These are phyloP conservation scores for Backusella mclennaniae DNA, from an alignment of 192 early-diverging fungal genomes.

Conservation along the genomic window DNA sequence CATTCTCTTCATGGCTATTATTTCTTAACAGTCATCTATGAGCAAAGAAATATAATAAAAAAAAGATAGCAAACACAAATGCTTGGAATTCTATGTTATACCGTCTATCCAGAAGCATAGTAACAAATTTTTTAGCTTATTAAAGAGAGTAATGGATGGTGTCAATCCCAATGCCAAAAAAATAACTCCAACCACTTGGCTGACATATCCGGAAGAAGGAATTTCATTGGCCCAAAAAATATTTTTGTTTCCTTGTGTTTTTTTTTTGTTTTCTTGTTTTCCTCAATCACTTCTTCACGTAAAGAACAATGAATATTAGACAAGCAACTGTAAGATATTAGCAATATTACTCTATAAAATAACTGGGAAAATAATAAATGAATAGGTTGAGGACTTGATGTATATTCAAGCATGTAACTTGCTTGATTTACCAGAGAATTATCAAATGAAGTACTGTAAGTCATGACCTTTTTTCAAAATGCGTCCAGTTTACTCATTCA, in stretches of 20 bases:
- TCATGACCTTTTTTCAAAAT: neutral
- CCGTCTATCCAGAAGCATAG: too few relatives aligned
- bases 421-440: conserved; percentile 97
- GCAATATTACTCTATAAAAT: neutral
- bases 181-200: too few relatives aligned
- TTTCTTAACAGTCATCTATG: too few relatives aligned
- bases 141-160: too few relatives aligned
- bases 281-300: neutral
- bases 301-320: conserved; percentile 60
- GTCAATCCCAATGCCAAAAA: too few relatives aligned
- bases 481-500: neutral
- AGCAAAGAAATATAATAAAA: too few relatives aligned
- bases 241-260: neutral
- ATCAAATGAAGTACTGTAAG: conserved; percentile 98
- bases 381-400: conserved; percentile 80
- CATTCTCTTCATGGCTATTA: too few relatives aligned
- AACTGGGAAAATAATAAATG: neutral
- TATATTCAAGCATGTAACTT: conserved; percentile 98
- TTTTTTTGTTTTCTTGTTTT: neutral
- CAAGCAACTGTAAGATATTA: conserved; percentile 58
- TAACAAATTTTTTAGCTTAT: too few relatives aligned
- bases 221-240: neutral
- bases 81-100: too few relatives aligned
- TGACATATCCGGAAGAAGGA: neutral
- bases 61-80: too few relatives aligned